A percentile compares a stretch with the other conserved stretches of the same genome.
These are phyloP conservation scores for Zasmidium citrigriseum DNA, from an alignment of 2,329 filamentous ascomycete genomes.

Conservation along the genomic window DNA sequence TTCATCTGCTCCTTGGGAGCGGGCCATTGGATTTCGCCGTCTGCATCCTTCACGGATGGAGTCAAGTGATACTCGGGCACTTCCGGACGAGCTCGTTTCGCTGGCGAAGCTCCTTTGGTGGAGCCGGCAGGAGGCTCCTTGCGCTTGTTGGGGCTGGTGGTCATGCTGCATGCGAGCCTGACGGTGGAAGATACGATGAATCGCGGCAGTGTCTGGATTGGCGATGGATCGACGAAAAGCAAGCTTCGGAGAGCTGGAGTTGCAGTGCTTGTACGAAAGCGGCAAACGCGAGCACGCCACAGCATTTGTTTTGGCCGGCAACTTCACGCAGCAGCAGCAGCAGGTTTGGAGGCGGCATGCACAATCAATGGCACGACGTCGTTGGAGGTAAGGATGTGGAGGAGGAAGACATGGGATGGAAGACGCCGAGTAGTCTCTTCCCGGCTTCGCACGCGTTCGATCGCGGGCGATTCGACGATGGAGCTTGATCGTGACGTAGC, in stretches of 20 bases:
- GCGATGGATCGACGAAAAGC: not conserved
- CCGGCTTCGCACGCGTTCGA: no score
- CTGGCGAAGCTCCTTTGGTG: conserved; percentile 13
- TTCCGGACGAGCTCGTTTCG: conserved; percentile 33
- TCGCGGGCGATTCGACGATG: not conserved
- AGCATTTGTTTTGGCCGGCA: not conserved
- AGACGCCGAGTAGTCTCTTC: no score
- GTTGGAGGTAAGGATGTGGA: not conserved
- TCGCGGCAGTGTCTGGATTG: not conserved
- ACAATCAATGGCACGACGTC: not conserved
- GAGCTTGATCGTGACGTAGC: not conserved
- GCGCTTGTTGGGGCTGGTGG: conserved; percentile 15
- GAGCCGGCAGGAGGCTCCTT: conserved; percentile 7
- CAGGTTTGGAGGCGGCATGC: not conserved
- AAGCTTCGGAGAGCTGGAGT: not conserved
- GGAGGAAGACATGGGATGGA: not conserved
- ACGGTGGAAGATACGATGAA: not conserved
- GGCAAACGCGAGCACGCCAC: conserved; percentile 2
- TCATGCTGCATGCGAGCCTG: not conserved
- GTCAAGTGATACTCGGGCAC: conserved; percentile 50
- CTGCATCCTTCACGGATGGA: conserved; percentile 43
- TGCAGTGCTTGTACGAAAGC: not conserved
- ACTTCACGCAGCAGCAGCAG: not conserved
- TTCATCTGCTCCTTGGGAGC: conserved; percentile 59
- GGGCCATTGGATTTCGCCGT: conserved; percentile 61